Base-by-base conservation (phyloP, 164 flowering plant genomes). In the Aristolochia fimbriata region DNA sequence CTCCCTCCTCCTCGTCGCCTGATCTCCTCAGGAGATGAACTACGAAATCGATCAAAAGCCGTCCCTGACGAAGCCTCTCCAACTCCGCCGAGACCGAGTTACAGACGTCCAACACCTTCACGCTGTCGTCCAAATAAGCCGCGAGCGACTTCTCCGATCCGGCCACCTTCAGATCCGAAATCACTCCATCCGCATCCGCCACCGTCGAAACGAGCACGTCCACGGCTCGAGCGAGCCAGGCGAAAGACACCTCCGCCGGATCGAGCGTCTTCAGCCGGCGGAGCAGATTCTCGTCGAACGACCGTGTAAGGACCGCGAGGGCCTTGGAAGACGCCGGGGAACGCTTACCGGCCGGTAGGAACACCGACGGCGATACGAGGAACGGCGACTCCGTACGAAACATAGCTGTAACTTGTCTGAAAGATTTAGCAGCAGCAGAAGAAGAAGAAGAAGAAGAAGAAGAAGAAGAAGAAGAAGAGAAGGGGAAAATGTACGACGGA, bases 61-160 rank as follows among this genome's bases (percentile, higher is more conserved):
- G 74, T 6, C 66, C 56, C 14, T 71, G 67, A 11, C 57, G 65
- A 2, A 77, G 57, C 61, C 71, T 37, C 30, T 69, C 75, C 70
- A 77, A 64, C 68, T 74, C 72, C 10, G 66, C 51, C 0, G 68
- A 52, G 41, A 77, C 66, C 31, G 68, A 74, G 51, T 77, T 77
- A 47, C 80, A 77, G 12, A 70, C 31, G 33, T 77, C 80, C 37
- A 77, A 59, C 2, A 77, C 31, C 61, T 69, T 71, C 17, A 74
- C 53, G 51, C 68, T 66, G 23, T 69, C 68, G 48, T 74, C 74
- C 49, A 77, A 24, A 54, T 69, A 74, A 22, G 41, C 51, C 1
- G 46, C 43, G 12, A 65, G 59, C 0, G 67, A 62, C 20, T 51
- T 45, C n/a, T 63, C 62, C 7, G 27, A 33, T 11, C 45, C 17